These are phyloP conservation scores for Xylaria bambusicola DNA, from an alignment of 495 filamentous ascomycete species.

Conservation along the genomic window DNA sequence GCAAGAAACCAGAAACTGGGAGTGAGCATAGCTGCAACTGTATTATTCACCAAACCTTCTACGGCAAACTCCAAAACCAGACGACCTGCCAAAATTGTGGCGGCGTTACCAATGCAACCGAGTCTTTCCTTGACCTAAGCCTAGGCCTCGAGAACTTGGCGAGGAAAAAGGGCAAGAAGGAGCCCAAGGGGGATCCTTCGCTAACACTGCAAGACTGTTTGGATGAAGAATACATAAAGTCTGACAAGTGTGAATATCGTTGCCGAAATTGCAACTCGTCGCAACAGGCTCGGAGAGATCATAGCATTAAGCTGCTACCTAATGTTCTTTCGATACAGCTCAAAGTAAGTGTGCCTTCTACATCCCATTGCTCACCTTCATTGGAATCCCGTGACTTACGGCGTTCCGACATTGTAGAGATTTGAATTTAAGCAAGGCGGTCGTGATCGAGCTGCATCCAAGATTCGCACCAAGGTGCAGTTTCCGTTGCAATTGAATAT, in stretches of 20 bases:
- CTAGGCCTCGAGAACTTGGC: constrained; percentile 69
- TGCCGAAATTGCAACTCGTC: constrained; percentile 73
- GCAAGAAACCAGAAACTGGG: constrained; percentile 52
- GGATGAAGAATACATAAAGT: constrained; percentile 76
- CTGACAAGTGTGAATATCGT: constrained; percentile 74
- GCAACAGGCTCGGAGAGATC: constrained; percentile 75
- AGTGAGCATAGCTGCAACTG: constrained; percentile 73
- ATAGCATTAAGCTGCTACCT: constrained; percentile 76
- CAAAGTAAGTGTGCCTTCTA: constrained; percentile 58
- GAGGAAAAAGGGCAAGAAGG: constrained; percentile 53
- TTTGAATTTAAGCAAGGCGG: constrained; percentile 71
- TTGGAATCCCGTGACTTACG: too few species aligned
- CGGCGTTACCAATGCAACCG: constrained; percentile 73
- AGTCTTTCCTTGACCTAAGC: constrained; percentile 85
- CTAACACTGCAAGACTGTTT: constrained; percentile 74
- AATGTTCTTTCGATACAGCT: constrained; percentile 89
- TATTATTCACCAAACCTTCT: constrained; percentile 86
- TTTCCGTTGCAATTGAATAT: constrained; percentile 88
- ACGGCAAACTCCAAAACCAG: constrained; percentile 81
- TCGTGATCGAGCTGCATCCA: constrained; percentile 64
- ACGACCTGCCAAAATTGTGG: constrained; percentile 84
- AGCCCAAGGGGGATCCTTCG: constrained; percentile 38
- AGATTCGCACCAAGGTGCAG: constrained; percentile 76
- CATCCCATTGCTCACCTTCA: too few species aligned
- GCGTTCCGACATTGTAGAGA: constrained; percentile 55